Conservation (phyloP, 306 rosid species). For the Quercus dentata region DNA sequence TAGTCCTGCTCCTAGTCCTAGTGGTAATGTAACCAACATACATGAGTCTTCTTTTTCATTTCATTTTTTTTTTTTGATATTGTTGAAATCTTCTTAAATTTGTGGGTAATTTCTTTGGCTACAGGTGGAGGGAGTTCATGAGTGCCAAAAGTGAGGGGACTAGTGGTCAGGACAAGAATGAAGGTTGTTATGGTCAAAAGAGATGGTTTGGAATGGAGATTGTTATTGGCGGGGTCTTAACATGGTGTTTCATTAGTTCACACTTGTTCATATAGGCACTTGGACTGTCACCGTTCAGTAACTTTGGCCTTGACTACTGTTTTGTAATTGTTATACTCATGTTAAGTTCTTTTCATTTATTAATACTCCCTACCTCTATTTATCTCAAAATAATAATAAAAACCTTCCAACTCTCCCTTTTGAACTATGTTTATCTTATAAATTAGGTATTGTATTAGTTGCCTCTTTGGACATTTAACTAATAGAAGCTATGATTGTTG, state of each 20-base stretch:
- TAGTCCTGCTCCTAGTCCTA: slow-evolving; percentile 42
- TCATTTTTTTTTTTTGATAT: background rate
- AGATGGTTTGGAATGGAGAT: slow-evolving; percentile 13
- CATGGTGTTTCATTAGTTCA: slow-evolving; percentile 22
- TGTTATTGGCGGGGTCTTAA: slow-evolving; percentile 21
- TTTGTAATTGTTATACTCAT: background rate
- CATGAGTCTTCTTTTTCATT: background rate
- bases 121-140: slow-evolving; percentile 23
- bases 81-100: background rate
- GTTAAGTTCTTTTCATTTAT: background rate
- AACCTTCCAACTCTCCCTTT: too few species aligned
- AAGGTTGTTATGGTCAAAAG: slow-evolving; percentile 25
- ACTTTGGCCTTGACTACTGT: background rate
- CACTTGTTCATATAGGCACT: slow-evolving; percentile 19
- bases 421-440: too few species aligned
- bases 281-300: background rate
- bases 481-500: too few species aligned
- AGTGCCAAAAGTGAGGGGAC: slow-evolving; percentile 2
- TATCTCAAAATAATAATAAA: too few species aligned
- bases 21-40: slow-evolving; percentile 30
- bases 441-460: too few species aligned
- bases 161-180: slow-evolving; percentile 22
- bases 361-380: too few species aligned
- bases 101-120: background rate
- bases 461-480: too few species aligned